phyloP scores from a whole-genome alignment of 768 basidiomycete genomes.

The Gymnopilus dilepis region DNA sequence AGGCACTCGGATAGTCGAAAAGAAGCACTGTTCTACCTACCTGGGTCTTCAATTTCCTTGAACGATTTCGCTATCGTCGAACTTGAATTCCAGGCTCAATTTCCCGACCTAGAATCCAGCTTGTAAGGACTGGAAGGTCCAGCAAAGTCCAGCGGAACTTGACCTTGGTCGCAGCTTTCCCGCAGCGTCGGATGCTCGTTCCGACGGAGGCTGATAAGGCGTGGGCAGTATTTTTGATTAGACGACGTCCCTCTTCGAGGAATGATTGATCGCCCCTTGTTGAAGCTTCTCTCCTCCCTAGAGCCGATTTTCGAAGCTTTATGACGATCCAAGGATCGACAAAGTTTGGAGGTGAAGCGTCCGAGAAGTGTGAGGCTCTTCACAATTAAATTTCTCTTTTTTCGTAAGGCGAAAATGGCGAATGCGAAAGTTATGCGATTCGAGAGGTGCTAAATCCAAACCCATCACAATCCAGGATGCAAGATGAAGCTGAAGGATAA shows the following conservation, averaged over 20 bases:
- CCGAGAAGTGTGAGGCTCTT: too few relatives aligned
- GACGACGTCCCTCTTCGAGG: background rate
- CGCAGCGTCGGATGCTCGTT: background rate
- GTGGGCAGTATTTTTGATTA: background rate
- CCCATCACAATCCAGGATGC: too few relatives aligned
- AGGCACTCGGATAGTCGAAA: background rate
- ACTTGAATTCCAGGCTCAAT: background rate
- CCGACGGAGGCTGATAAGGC: conserved; percentile 2
- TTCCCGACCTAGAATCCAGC: background rate
- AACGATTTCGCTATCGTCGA: background rate
- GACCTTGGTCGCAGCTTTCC: background rate
- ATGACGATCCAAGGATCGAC: background rate
- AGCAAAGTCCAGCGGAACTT: background rate
- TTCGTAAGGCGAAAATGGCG: too few relatives aligned
- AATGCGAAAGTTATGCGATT: too few relatives aligned
- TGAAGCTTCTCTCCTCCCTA: background rate
- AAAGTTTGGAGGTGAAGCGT: too few relatives aligned
- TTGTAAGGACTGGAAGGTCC: too few relatives aligned
- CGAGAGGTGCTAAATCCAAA: too few relatives aligned
- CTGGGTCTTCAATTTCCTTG: background rate
- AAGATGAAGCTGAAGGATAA: too few relatives aligned
- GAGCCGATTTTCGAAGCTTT: background rate
- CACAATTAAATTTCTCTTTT: too few relatives aligned
- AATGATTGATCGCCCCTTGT: background rate
- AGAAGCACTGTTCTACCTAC: background rate